Conservation (phyloP, 148 eudicot species). For the Linanthus parryae region DNA sequence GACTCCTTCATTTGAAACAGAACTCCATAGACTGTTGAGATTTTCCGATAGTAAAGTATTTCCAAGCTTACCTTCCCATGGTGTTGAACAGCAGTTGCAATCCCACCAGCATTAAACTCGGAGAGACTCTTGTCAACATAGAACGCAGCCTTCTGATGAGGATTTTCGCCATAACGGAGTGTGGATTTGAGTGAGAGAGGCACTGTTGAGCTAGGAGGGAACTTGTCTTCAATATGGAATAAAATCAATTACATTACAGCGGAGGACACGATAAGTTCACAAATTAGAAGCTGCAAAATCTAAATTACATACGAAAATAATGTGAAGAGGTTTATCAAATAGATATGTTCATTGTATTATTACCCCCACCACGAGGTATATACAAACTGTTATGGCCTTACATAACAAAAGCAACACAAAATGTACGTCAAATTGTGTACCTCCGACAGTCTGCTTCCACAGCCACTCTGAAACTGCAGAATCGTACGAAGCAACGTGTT, state of each 20-base stretch:
- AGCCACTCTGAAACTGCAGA: constrained; percentile 98
- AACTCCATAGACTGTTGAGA: too few relatives aligned
- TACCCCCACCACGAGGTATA: too few relatives aligned
- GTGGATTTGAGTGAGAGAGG: constrained; percentile 62
- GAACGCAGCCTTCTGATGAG: constrained; percentile 96
- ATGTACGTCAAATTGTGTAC: too few relatives aligned
- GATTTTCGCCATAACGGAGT: constrained; percentile 98
- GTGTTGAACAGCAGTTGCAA: constrained; percentile 89
- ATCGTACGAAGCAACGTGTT: constrained; percentile 89
- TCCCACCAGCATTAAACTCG: constrained; percentile 90
- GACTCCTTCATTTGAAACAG: too few relatives aligned
- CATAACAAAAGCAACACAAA: background rate
- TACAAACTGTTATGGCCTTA: too few relatives aligned
- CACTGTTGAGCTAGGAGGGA: constrained; percentile 74
- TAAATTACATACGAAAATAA: too few relatives aligned
- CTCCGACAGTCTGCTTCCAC: constrained; percentile 84
- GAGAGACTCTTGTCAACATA: constrained; percentile 86
- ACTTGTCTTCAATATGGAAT: constrained; percentile 44
- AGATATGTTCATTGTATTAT: too few relatives aligned
- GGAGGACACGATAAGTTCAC: too few relatives aligned
- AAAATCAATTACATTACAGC: too few relatives aligned
- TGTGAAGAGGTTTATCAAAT: too few relatives aligned
- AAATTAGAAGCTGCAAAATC: too few relatives aligned
- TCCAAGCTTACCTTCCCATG: constrained; percentile 82
- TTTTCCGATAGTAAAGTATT: too few relatives aligned